These are phyloP conservation scores for Kregervanrija delftensis DNA, from an alignment of 805 yeast genomes.

Conservation along the genomic window DNA sequence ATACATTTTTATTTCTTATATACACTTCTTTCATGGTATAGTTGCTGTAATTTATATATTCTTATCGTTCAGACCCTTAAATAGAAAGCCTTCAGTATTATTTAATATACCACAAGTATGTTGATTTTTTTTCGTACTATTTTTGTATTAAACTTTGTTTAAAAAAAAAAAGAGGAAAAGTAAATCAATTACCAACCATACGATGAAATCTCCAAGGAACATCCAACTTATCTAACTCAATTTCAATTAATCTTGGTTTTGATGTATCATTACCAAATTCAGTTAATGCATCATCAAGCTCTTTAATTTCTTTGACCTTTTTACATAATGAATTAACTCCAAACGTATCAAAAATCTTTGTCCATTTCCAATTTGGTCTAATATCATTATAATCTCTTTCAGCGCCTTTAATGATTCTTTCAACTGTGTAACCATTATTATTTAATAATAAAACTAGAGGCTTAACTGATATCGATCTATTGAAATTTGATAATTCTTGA, in stretches of 20 bases:
- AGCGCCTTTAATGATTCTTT: constrained; percentile 79
- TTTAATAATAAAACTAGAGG: constrained; percentile 73
- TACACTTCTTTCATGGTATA: not conserved
- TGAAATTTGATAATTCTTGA: constrained; percentile 49
- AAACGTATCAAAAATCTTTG: constrained; percentile 55
- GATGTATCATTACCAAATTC: constrained; percentile 22
- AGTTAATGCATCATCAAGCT: constrained; percentile 30
- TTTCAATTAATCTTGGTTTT: constrained; percentile 44
- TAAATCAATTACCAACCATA: constrained; percentile 24
- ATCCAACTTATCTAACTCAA: constrained; percentile 51
- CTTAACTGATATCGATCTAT: constrained; percentile 46
- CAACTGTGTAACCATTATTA: constrained; percentile 87
- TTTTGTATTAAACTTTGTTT: not conserved
- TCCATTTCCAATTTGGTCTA: constrained; percentile 78
- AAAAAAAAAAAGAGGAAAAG: not conserved
- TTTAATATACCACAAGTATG: not conserved
- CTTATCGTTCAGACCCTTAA: not conserved
- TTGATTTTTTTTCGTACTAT: not conserved
- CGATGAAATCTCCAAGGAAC: constrained; percentile 54
- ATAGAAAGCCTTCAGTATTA: not conserved
- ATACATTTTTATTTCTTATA: not conserved
- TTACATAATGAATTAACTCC: constrained; percentile 37
- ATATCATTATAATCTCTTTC: constrained; percentile 75
- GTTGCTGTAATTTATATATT: not conserved
- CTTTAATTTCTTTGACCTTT: constrained; percentile 32